phyloP scores from a whole-genome alignment of 2,329 filamentous ascomycete species.

The Ceratocystis cubensis region DNA sequence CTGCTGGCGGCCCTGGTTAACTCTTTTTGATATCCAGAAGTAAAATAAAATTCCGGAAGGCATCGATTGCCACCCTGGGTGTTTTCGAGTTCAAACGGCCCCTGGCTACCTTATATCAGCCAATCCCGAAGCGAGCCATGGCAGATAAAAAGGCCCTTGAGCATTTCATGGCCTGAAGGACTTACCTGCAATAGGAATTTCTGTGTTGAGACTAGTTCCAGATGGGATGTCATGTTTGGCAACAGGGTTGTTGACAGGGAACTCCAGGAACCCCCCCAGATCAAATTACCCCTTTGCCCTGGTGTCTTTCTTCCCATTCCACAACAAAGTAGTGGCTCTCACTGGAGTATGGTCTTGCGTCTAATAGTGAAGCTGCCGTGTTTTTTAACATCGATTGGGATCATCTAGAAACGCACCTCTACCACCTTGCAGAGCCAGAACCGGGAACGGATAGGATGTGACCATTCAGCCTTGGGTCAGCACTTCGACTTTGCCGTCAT shows the following conservation, averaged over 20 bases:
- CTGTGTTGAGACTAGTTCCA: too few relatives aligned
- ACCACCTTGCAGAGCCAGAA: background rate
- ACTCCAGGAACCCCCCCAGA: too few relatives aligned
- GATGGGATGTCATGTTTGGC: too few relatives aligned
- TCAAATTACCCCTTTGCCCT: too few relatives aligned
- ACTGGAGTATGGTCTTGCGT: background rate
- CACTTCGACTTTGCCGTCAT: background rate
- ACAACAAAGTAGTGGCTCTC: background rate
- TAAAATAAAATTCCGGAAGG: background rate
- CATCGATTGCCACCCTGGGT: background rate
- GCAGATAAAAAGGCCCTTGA: background rate
- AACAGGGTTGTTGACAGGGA: too few relatives aligned
- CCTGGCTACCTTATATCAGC: background rate
- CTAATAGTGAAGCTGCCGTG: background rate
- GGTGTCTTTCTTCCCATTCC: background rate
- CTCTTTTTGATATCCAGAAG: too few relatives aligned
- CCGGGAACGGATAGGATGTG: background rate
- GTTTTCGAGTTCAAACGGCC: background rate
- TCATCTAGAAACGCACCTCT: background rate
- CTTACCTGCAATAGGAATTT: too few relatives aligned
- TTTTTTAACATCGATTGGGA: background rate
- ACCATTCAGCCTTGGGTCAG: background rate
- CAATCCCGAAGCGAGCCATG: background rate
- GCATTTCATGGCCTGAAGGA: background rate
- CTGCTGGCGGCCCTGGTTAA: too few relatives aligned